phyloP scores from a whole-genome alignment of 768 basidiomycete species.

The Lentinula guzmanii region DNA sequence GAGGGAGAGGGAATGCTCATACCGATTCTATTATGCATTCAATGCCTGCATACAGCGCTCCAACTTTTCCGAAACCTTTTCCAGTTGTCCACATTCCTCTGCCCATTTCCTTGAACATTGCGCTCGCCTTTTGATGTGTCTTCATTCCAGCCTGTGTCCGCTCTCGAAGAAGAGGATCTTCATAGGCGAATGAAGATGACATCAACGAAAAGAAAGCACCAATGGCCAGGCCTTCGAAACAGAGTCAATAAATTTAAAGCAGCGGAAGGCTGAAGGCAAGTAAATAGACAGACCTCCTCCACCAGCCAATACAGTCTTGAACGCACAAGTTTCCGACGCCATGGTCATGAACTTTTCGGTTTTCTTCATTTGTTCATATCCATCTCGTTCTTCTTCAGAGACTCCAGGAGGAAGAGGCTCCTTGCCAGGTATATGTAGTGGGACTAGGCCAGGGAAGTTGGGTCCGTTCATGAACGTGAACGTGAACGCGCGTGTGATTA shows the following conservation, averaged over 20 bases:
- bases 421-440: conserved; percentile 78
- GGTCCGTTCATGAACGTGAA: conserved; percentile 9
- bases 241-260: conserved; percentile 3
- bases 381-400: conserved; percentile 71
- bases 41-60: conserved; percentile 88
- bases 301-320: conserved; percentile 78
- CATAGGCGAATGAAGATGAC: conserved; percentile 92
- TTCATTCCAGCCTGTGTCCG: conserved; percentile 50
- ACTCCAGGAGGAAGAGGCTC: conserved; percentile 84
- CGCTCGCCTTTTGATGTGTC: conserved; percentile 72
- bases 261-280: not conserved
- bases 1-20: conserved; percentile 26
- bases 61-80: conserved; percentile 92
- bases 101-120: conserved; percentile 93
- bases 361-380: conserved; percentile 64
- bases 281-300: conserved; percentile 61
- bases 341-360: conserved; percentile 65
- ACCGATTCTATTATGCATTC: conserved; percentile 96
- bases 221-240: conserved; percentile 69
- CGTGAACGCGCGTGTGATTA: not conserved
- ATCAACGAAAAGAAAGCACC: conserved; percentile 96
- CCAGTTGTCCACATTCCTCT: conserved; percentile 86
- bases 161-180: conserved; percentile 80
- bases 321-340: conserved; percentile 83
- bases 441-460: conserved; percentile 46